Evolutionary conservation across 805 yeast species (phyloP).

Genomic region (Ogataea parapolymorpha): DNA sequence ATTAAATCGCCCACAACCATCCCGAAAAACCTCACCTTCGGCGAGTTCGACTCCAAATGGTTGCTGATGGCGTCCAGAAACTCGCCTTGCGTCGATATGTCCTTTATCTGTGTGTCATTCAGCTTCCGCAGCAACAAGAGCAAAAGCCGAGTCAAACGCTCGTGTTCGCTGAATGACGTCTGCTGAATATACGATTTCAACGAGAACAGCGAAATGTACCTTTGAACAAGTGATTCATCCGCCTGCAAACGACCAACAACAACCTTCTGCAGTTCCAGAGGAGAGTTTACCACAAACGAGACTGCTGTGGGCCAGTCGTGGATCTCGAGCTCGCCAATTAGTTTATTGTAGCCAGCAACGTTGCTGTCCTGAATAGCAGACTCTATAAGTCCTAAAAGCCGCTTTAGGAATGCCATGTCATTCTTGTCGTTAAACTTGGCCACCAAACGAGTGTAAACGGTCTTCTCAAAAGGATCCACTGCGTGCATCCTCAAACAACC

Average conservation of each 20-base stretch:
- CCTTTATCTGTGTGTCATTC: constrained; percentile 21
- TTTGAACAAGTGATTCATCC: background rate
- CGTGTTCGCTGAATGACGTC: constrained; percentile 44
- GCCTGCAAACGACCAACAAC: background rate
- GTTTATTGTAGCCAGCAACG: constrained; percentile 3
- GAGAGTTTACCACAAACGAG: background rate
- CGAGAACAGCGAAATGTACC: constrained; percentile 21
- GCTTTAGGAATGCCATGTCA: constrained; percentile 10
- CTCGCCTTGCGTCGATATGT: constrained; percentile 33
- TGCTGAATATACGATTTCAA: constrained; percentile 22
- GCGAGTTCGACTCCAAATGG: constrained; percentile 49
- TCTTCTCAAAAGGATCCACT: constrained; percentile 6
- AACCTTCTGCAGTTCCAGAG: background rate
- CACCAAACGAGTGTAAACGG: background rate
- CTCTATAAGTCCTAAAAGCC: constrained; percentile 3
- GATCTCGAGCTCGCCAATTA: constrained; percentile 6
- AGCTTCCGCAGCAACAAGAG: constrained; percentile 34
- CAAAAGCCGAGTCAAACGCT: constrained; percentile 45
- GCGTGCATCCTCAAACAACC: constrained; percentile 3
- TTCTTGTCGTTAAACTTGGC: background rate
- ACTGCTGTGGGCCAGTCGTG: constrained; percentile 8
- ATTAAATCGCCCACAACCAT: constrained; percentile 55
- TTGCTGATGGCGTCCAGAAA: constrained; percentile 53
- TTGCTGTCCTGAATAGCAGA: background rate
- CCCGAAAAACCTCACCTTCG: constrained; percentile 47